Evolutionary conservation across 2,329 filamentous ascomycete species (phyloP), one percentile per base, ranked within the genome.

Genomic region (Xylaria polymorpha): DNA sequence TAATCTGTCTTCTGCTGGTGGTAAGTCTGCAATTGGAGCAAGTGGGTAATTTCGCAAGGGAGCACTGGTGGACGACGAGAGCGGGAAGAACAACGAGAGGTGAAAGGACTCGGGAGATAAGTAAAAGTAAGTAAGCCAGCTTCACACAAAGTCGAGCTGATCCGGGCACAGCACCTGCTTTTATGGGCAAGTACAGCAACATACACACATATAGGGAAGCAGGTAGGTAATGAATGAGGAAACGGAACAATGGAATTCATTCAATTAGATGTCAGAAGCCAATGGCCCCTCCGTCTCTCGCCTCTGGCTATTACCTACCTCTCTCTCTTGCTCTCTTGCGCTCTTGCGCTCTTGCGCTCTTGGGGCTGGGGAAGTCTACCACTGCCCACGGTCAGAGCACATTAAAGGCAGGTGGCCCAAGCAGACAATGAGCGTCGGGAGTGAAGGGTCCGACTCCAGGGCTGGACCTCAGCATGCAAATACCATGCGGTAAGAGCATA

Each of bases 11-110:
- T 48, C 29, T 22, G 53, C 41, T 20, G 41, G 43, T 39, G 29
- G n/a, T 50, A 15, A 46, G 29, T 46, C 18, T 59, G 57, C 57
- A 56, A 56, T 48, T 48, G 61, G 39, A 56, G 50, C 60, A 63
- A 37, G 48, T 63, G 39, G 39, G 37, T 51, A 10, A 10, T 25
- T 14, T 50, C 4, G 25, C 50, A 35, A 53, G 25, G 50, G 50
- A 53, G 25, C 22, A 18, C 25, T 4, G 25, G 25, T 29, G 50
- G 18, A n/a, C 25, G 7, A 53, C 20, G n/a, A 39, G 15, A 41
- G 10, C 39, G 18, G 18, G 59, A 53, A 20, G 50, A 53, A 53
- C 15, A 46, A 29, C 25, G 25, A 20, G 15, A 9, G 6, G 10
- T 44, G 41, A n/a, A 44, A 29, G 25, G 25, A 29, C 25, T 29